Base-by-base conservation (phyloP, 2,329 filamentous ascomycete genomes). In the Curvularia spicifera region DNA sequence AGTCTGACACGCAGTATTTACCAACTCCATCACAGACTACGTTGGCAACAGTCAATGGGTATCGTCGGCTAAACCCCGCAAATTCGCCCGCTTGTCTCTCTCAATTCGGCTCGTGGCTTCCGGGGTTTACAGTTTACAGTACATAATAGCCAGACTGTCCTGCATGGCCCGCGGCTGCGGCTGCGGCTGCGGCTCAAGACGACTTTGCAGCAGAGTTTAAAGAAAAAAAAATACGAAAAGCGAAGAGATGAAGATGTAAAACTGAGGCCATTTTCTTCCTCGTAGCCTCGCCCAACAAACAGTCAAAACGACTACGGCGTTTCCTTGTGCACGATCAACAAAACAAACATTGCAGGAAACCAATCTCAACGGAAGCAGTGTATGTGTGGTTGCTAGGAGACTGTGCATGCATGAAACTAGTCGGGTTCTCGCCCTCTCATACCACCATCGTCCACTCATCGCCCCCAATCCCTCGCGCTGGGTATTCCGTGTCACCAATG, bases 71-170 rank as follows among this genome's bases (percentile, higher is more conserved):
- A 26, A 43, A 44, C 20, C 31, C 29, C 40, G n/a, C 20, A 33
- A 29, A 45, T n/a, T 52, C 40, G 50, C 29, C 29, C 29, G 26
- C 22, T 5, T 10, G 33, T 26, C 22, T 7, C 31, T 37, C 53
- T 46, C n/a, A 9, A 24, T 28, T 26, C 50, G 39, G 42, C 35
- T 44, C 31, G 29, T 35, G 15, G 40, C 40, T 44, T 44, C 29
- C 51, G 22, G 18, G 43, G 43, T 29, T 53, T 53, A 49, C 55
- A 57, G 40, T 57, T 57, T 57, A 43, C 44, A 53, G 55, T 57
- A 57, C 55, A 48, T 57, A 57, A 57, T 57, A 45, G 39, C 50
- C 28, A 44, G 46, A 33, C 37, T 35, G 33, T 28, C 33, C 29
- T 26, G 6, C 24, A 37, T 37, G 33, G 5, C 10, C 33, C 33